Base-by-base conservation (phyloP, 169 alveolate species). In the Babesia caballi region DNA sequence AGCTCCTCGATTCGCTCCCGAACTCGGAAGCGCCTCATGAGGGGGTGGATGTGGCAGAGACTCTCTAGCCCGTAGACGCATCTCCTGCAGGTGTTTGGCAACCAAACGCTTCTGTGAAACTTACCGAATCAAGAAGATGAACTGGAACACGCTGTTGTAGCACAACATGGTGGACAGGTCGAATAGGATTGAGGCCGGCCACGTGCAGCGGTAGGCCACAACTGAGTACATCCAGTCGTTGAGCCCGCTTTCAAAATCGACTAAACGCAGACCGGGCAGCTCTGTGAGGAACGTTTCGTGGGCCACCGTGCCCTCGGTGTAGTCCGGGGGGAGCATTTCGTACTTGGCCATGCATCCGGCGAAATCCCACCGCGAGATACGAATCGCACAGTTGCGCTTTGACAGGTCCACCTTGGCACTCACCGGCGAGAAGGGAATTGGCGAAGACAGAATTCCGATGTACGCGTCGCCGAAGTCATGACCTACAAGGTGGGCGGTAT, bases 61-160 rank as follows among this genome's bases (percentile, higher is more conserved):
- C 21, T 61, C 53, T 77, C 85, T 8, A 77, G 63, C 0, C 85
- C 85, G 32, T 54, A 63, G 36, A 67, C 40, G 41, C 78, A 66
- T 12, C 74, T 40, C 56, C 85, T 77, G 71, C 40, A 21, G 19
- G 8, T 3, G 17, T 4, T 30, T 32, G 21, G 25, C 5, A 17
- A 15, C 0, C n/a, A n/a, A n/a, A 44, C 1, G 3, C 8, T 38
- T 8, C n/a, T 12, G 17, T 17, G 15, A 38, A 38, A 74, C 58
- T 30, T 74, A 74, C 84, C 72, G 44, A 19, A 66, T 32, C 25
- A 52, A 38, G 53, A 77, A 66, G 11, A 77, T 49, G 2, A 59
- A 38, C 25, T 77, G 85, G 63, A 77, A 77, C 11, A 66, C 4
- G 44, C 70, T 66, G 42, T 77, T 66, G 67, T 77, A 77, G 38